Base-by-base conservation (phyloP, 257 asterid genomes). In the Nicotiana paniculata region DNA sequence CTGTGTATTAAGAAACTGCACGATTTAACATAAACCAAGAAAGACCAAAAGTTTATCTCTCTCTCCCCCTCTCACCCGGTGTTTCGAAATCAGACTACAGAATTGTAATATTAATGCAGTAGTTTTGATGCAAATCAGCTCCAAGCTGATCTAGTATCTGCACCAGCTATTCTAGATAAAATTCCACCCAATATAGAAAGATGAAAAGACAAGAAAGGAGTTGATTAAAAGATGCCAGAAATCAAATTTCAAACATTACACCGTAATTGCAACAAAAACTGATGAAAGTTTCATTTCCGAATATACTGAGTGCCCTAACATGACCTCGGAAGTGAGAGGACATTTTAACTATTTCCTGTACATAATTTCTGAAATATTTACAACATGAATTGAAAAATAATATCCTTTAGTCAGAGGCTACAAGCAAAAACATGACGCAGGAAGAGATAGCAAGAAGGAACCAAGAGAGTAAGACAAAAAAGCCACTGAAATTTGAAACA, bases 361-460 rank as follows among this genome's bases (percentile, higher is more conserved):
- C 69, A 80, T 5, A 65, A 57, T 24, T 51, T 51, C 30, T 59
- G 55, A 53, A 32, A 53, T 51, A 81, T 62, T 39, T 75, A 79
- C 82, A 79, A 24, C 26, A 10, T 37, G 37, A 43, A 15, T 30
- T 17, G 68, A 65, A 81, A 24, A 65, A 61, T 26, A 28, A 79
- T 33, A 68, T 16, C 68, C 72, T 82, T 85, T 83, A 92, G 80
- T 91, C 87, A 3, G 96, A 89, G 15, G 96, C 97, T 13, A 86
- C 92, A 58, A 95, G 95, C 93, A 92, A 93, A 89, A 95, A 95
- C 98, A 92, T 93, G 83, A 92, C 93, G 26, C 82, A 88, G 39
- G 98, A 92, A 83, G 98, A 93, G 39, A 92, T 81, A 83, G 95
- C 94, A 51, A 95, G 95, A 84, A 95, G 91, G 81, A 92, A 90